Percentiles rank a stretch among this genome's conserved stretches.
phyloP scores from a whole-genome alignment of 352 stramenopile species.

The Aphanomyces stellatus region DNA sequence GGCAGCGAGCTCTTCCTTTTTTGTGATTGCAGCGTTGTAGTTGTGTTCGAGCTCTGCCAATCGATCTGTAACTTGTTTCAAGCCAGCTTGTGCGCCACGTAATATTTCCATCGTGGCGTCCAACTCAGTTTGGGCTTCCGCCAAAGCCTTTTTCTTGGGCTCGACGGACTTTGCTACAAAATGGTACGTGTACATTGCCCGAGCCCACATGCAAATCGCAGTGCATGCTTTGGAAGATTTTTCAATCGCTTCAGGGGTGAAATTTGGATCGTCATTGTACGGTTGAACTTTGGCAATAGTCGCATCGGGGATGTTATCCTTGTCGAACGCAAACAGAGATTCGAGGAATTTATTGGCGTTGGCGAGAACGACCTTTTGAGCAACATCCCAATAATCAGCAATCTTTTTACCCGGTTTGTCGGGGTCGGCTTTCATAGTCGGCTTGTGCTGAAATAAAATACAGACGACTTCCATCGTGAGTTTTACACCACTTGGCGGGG shows the following conservation, averaged over 20 bases:
- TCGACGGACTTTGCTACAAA: constrained; percentile 75
- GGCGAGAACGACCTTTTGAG: constrained; percentile 84
- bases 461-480: constrained; percentile 90
- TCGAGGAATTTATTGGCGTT: constrained; percentile 91
- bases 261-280: constrained; percentile 87
- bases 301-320: constrained; percentile 89
- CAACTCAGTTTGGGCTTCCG: constrained; percentile 46
- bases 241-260: constrained; percentile 86
- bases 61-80: constrained; percentile 80
- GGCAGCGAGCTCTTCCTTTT: constrained; percentile 85
- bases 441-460: constrained; percentile 87
- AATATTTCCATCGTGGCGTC: constrained; percentile 42
- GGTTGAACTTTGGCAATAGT: constrained; percentile 75
- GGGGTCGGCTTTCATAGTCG: constrained; percentile 78
- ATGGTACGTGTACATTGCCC: constrained; percentile 81
- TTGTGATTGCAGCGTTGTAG: constrained; percentile 76
- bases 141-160: constrained; percentile 60
- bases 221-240: constrained; percentile 88
- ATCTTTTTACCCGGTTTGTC: constrained; percentile 87
- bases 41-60: constrained; percentile 76
- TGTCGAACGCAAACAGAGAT: constrained; percentile 84
- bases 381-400: constrained; percentile 87
- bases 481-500: constrained; percentile 82
- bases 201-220: constrained; percentile 86
- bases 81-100: constrained; percentile 42